A percentile compares a stretch with the other conserved stretches of the same genome.
These are phyloP conservation scores for Ceratobasidium sp. DNA, from an alignment of 1,284 basidiomycete genomes.

Conservation along the genomic window DNA sequence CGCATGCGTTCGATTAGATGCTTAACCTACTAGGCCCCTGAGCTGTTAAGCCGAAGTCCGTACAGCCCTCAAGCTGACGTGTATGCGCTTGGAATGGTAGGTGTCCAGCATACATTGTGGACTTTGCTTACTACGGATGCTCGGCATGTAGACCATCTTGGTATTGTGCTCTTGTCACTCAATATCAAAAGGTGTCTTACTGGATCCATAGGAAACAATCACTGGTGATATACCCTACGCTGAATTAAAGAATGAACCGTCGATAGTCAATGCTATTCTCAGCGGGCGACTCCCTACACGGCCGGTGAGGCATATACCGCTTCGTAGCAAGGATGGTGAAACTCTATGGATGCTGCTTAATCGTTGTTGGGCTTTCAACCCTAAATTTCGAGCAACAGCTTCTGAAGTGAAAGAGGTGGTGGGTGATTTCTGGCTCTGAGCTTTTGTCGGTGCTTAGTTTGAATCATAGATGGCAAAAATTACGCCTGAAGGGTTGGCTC, in stretches of 20 bases:
- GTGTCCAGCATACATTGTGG: not conserved
- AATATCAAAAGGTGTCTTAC: not conserved
- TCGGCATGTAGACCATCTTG: slow-evolving; percentile 1
- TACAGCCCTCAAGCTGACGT: slow-evolving; percentile 17
- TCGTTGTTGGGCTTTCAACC: not conserved
- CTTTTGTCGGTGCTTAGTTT: too few relatives aligned
- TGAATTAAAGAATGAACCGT: not conserved
- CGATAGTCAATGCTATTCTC: not conserved
- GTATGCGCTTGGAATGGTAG: slow-evolving; percentile 29
- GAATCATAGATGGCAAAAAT: too few relatives aligned
- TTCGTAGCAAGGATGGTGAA: slow-evolving; percentile 2
- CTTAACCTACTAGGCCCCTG: slow-evolving; percentile 2
- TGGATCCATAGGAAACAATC: slow-evolving; percentile 1
- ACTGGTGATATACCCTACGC: slow-evolving; percentile 19
- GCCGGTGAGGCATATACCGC: slow-evolving; percentile 3
- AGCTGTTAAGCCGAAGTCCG: not conserved
- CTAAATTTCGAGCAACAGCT: not conserved
- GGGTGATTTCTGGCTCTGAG: too few relatives aligned
- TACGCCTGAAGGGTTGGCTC: too few relatives aligned
- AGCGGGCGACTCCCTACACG: not conserved
- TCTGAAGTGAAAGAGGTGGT: too few relatives aligned
- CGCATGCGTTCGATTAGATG: too few relatives aligned
- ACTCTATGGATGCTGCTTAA: slow-evolving; percentile 13
- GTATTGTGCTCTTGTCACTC: not conserved
- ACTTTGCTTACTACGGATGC: too few relatives aligned